phyloP scores from a whole-genome alignment of 441 rosid species.

The Eutrema salsugineum region DNA sequence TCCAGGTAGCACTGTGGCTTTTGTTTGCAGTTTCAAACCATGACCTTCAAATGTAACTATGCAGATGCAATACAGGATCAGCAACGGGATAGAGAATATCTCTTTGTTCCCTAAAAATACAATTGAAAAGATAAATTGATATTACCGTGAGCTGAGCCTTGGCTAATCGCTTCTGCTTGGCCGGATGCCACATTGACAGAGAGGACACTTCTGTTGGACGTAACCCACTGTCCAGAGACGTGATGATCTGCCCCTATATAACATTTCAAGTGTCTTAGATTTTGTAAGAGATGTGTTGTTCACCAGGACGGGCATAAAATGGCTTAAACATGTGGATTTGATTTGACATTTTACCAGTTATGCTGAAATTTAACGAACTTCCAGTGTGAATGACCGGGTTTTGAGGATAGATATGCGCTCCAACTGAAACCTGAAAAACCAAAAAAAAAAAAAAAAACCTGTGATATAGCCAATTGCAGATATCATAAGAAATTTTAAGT shows the following conservation, averaged over 20 bases:
- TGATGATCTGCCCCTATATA: conserved; percentile 50
- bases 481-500: background rate
- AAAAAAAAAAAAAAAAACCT: conserved; percentile 18
- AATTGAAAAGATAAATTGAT: background rate
- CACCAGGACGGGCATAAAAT: background rate
- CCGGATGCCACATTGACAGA: conserved; percentile 57
- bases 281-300: background rate
- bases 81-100: background rate
- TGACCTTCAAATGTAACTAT: conserved; percentile 72
- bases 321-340: background rate
- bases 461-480: conserved; percentile 2
- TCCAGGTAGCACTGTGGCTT: conserved; percentile 63
- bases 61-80: conserved; percentile 25
- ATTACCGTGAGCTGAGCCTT: conserved; percentile 74
- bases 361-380: conserved; percentile 49
- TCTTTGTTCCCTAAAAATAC: background rate
- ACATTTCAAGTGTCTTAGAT: conserved; percentile 1
- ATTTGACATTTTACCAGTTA: conserved; percentile 42
- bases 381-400: conserved; percentile 66
- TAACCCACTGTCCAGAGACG: conserved; percentile 68
- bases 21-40: conserved; percentile 59
- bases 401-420: conserved; percentile 75
- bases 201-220: conserved; percentile 63
- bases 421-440: conserved; percentile 78
- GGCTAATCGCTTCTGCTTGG: conserved; percentile 67